phyloP scores from a whole-genome alignment of 108 stramenopile genomes.

The Nannochloropsis gaditana region DNA sequence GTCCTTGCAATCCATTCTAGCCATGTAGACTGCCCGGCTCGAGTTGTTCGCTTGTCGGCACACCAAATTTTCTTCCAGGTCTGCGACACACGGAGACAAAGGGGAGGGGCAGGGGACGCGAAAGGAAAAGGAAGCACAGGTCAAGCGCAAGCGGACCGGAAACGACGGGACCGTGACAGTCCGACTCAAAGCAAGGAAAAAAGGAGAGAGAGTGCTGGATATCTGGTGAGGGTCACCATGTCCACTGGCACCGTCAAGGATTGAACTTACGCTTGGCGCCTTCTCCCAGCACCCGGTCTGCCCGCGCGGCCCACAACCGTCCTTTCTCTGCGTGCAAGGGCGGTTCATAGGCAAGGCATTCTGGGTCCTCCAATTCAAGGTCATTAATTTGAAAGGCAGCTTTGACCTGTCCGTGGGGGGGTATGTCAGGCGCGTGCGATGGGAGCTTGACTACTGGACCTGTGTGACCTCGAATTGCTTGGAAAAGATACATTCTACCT shows the following conservation, averaged over 20 bases:
- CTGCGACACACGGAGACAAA: neutral
- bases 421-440: no score
- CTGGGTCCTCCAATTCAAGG: neutral
- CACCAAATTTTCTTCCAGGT: neutral
- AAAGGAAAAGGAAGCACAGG: neutral
- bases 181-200: no score
- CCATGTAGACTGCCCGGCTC: neutral
- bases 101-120: neutral
- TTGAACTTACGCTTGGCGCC: neutral
- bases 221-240: no score
- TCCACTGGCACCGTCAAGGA: no score
- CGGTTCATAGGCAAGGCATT: neutral
- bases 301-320: neutral
- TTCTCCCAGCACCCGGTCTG: neutral
- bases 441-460: no score
- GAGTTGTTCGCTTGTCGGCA: neutral
- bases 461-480: no score
- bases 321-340: neutral
- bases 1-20: neutral
- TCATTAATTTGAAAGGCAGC: neutral
- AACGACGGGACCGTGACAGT: no score
- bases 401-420: neutral
- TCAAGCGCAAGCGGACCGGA: no score
- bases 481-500: no score
- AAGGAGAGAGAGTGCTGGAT: no score